phyloP scores from a whole-genome alignment of 805 yeast genomes.

The Starmerella bacillaris region DNA sequence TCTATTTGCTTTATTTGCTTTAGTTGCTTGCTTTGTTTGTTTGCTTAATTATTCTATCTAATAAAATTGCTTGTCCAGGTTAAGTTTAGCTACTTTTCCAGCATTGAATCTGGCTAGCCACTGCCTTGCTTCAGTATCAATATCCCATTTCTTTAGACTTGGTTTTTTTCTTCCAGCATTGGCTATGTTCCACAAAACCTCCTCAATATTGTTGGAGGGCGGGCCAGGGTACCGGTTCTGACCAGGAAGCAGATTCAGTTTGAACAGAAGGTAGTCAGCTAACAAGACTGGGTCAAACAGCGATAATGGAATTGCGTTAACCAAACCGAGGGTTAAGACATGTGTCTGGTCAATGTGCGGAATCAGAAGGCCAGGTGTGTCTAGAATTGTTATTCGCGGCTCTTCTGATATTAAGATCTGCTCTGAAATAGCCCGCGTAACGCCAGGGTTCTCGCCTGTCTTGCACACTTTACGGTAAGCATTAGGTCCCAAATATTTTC shows the following conservation, averaged over 20 bases:
- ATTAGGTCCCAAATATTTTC: slow-evolving; percentile 21
- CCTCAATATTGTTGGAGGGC: slow-evolving; percentile 13
- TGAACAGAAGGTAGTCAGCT: slow-evolving; percentile 66
- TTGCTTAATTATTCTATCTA: too few relatives aligned
- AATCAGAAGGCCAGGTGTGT: slow-evolving; percentile 82
- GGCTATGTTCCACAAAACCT: slow-evolving; percentile 10
- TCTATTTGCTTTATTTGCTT: too few relatives aligned
- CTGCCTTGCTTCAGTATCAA: slow-evolving; percentile 6
- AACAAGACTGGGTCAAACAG: slow-evolving; percentile 68
- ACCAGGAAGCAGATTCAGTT: slow-evolving; percentile 33
- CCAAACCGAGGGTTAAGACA: slow-evolving; percentile 55
- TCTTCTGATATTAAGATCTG: slow-evolving; percentile 49
- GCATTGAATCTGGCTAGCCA: slow-evolving; percentile 11
- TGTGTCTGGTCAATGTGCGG: slow-evolving; percentile 56
- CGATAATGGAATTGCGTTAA: slow-evolving; percentile 54
- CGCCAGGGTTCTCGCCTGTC: slow-evolving; percentile 82
- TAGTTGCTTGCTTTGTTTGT: too few relatives aligned
- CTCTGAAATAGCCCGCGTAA: slow-evolving; percentile 64
- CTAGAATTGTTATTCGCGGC: slow-evolving; percentile 46
- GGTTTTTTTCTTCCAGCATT: slow-evolving; percentile 2
- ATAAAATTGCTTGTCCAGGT: too few relatives aligned
- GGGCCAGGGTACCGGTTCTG: slow-evolving; percentile 16
- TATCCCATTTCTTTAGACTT: slow-evolving; percentile 6
- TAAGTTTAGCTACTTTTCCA: slow-evolving; percentile 9
- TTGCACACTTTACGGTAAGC: slow-evolving; percentile 44